Evolutionary conservation across 345 rosid species (phyloP), one percentile per base, ranked within the genome.

Genomic region (Gossypium mustelinum): DNA sequence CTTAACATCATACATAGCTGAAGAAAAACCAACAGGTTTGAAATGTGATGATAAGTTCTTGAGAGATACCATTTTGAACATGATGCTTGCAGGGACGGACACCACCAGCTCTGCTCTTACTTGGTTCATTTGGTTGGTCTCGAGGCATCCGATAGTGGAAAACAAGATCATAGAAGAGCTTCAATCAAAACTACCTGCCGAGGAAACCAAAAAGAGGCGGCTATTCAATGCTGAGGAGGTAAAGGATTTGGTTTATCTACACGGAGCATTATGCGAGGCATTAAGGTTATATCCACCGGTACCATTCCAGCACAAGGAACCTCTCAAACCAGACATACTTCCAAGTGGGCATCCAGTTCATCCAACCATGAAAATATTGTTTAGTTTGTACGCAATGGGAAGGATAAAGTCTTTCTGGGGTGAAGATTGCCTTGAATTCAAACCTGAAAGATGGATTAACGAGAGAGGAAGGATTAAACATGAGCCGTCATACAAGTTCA

Each of bases 401-500:
- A 83, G 86, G 34, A 85, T 85, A 85, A 68, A 29, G 39, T 67
- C 77, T 0, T 64, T 83, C 18, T 81, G 87, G 85, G 87, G 88
- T 14, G 82, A 81, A n/a, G 83, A 81, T 48, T 79, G 84, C 61
- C 34, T 60, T 3, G 83, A 83, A 14, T 85, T 34, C 41, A 34
- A 34, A 34, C 41, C 41, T 4, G 41, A 34, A 34, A 34, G 41
- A 34, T 34, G 41, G 82, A 76, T 85, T 72, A 70, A 47, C 18
- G 62, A 51, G 3, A n/a, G 29, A 14, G 86, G 81, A 75, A 62
- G 64, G 43, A 47, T 78, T 29, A 80, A 60, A 41, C 61, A 34
- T 34, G 63, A 65, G 58, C 91, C 93, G 7, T 82, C 91, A 0
- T 82, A 83, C 77, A 88, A 89, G 81, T 90, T 90, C 73, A 51